Conservation (phyloP, 345 rosid genomes). For the Excoecaria agallocha region DNA sequence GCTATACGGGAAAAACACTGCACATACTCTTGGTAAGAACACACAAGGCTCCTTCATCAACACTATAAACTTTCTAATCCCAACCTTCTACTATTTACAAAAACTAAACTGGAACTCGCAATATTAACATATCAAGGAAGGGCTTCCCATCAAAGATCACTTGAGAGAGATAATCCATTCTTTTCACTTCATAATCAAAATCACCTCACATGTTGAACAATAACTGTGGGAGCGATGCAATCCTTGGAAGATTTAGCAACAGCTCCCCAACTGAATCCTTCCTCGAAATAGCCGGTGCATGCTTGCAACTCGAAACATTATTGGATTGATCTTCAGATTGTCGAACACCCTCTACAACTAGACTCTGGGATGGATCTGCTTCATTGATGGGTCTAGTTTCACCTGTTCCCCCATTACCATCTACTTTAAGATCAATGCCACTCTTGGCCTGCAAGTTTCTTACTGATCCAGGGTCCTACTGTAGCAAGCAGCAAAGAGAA, state of each 20-base stretch:
- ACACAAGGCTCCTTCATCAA: conserved; percentile 26
- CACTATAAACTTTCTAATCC: conserved; percentile 18
- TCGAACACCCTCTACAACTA: background rate
- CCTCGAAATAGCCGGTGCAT: conserved; percentile 62
- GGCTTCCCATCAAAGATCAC: background rate
- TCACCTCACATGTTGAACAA: conserved; percentile 68
- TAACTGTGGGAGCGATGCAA: conserved; percentile 88
- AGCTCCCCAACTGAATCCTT: conserved; percentile 78
- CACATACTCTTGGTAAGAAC: background rate
- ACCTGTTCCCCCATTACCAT: conserved; percentile 2
- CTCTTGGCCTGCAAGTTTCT: conserved; percentile 41
- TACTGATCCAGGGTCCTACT: conserved; percentile 53
- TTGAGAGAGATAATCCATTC: background rate
- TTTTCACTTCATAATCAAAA: conserved; percentile 45
- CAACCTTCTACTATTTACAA: conserved; percentile 11
- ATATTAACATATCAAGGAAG: conserved; percentile 2
- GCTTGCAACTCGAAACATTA: conserved; percentile 46
- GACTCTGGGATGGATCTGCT: conserved; percentile 4
- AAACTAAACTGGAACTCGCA: background rate
- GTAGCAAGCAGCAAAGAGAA: conserved; percentile 86
- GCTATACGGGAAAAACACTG: no score
- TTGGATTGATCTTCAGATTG: background rate
- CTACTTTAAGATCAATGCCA: conserved; percentile 3
- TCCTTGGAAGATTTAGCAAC: conserved; percentile 79
- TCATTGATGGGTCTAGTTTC: conserved; percentile 12